Conservation (phyloP, 768 basidiomycete genomes). For the Tylopilus balloui region DNA sequence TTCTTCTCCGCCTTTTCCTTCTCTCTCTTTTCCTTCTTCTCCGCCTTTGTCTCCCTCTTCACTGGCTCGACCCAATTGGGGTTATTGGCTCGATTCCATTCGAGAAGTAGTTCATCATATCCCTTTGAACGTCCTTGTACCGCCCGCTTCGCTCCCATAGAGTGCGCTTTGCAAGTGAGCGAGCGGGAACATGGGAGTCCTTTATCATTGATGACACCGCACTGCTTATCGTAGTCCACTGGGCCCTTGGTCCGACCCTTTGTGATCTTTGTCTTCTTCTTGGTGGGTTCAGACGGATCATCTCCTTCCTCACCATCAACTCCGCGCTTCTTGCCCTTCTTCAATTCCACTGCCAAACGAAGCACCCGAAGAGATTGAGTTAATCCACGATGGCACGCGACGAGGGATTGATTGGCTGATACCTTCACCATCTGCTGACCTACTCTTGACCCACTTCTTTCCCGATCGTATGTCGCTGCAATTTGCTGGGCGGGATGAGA, state of each 20-base stretch:
- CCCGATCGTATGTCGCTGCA: constrained; percentile 56
- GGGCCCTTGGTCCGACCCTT: constrained; percentile 82
- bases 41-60: constrained; percentile 80
- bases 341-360: constrained; percentile 31
- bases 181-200: constrained; percentile 88
- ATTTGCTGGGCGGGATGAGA: constrained; percentile 40
- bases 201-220: constrained; percentile 97
- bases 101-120: constrained; percentile 85
- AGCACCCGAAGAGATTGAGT: neutral
- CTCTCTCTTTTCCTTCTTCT: constrained; percentile 82
- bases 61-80: constrained; percentile 87
- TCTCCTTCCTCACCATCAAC: constrained; percentile 66
- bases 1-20: constrained; percentile 82
- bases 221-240: constrained; percentile 87
- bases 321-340: constrained; percentile 76
- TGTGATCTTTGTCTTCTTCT: constrained; percentile 79
- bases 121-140: constrained; percentile 79
- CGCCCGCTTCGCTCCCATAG: constrained; percentile 93
- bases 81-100: constrained; percentile 87
- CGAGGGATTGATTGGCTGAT: constrained; percentile 11
- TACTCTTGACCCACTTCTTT: constrained; percentile 56
- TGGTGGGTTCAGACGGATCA: constrained; percentile 60
- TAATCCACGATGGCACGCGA: constrained; percentile 2
- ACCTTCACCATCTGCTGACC: constrained; percentile 47
- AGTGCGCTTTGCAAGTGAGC: constrained; percentile 96